Evolutionary conservation across 345 rosid genomes (phyloP), one percentile per base, ranked within the genome.

Genomic region (Hevea brasiliensis): DNA sequence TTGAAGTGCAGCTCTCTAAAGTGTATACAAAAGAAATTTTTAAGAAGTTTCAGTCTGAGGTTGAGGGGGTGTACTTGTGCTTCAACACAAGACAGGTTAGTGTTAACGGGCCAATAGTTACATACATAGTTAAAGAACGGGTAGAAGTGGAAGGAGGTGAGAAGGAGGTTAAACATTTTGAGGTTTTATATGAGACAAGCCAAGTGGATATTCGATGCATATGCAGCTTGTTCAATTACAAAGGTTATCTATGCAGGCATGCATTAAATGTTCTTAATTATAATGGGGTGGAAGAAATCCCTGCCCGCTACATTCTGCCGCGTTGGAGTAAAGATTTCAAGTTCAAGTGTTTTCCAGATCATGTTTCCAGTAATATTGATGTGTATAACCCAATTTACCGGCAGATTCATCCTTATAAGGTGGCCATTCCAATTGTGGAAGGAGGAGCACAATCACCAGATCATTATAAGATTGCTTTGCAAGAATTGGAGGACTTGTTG

Each of bases 211-310:
- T 87, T 57, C 72, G 87, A 77, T 87, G 91, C 78, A 87, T 85
- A 29, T 87, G 91, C 82, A 81, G 91, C 70, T 74, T 87, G 83
- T 84, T 87, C 76, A 82, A 84, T 71, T 85, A 82, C 79, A 82
- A 80, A 78, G 89, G 89, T 35, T 85, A 84, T 61, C 59, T 87
- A 44, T 87, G 91, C 77, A 77, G 89, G 80, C 89, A 87, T 61
- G 91, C 89, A 11, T 45, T 85, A 73, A 85, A 80, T 74, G 91
- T 87, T 64, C 91, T 87, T 26, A 81, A 82, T 32, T 79, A 84
- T 51, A 77, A 80, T 40, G 86, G 84, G 35, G 66, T 86, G 18
- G 84, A 87, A 78, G 88, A 84, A 58, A 83, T 87, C 47, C 86
- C 90, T 1, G 65, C 80, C 4, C 82, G 79, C 27, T 84, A 87